Conservation (phyloP, 2,329 filamentous ascomycete species). For the Polytolypa hystricis region DNA sequence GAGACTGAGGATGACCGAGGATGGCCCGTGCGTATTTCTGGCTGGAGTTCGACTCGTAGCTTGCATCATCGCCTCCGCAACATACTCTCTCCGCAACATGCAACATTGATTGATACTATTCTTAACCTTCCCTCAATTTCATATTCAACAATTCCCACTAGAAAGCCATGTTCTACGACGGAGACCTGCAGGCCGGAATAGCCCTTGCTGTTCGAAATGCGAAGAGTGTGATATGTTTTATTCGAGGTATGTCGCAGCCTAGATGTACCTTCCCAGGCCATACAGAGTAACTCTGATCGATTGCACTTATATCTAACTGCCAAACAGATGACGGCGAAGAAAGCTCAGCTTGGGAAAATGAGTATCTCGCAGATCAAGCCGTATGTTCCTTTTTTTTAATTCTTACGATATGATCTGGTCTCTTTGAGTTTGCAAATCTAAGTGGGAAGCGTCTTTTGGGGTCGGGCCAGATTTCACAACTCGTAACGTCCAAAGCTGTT, state of each 20-base stretch:
- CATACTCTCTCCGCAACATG: no score
- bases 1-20: no score
- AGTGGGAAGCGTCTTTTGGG: not conserved
- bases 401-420: not conserved
- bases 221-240: conserved; percentile 76
- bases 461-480: conserved; percentile 40
- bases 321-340: conserved; percentile 55
- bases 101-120: no score
- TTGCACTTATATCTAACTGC: conserved; percentile 1
- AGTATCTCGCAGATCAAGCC: conserved; percentile 47
- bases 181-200: conserved; percentile 72
- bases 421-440: not conserved
- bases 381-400: conserved; percentile 31
- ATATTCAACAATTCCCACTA: no score
- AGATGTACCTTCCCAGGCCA: no score
- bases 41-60: no score
- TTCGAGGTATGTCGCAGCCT: conserved; percentile 57
- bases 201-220: conserved; percentile 59
- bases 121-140: no score
- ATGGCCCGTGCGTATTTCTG: no score
- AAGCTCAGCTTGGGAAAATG: conserved; percentile 61
- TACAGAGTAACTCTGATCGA: not conserved
- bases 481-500: conserved; percentile 54
- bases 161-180: conserved; percentile 87
- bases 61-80: no score